These are phyloP conservation scores for Zoysia matrella DNA, from an alignment of 202 grass and related monocot genomes.

Conservation along the genomic window DNA sequence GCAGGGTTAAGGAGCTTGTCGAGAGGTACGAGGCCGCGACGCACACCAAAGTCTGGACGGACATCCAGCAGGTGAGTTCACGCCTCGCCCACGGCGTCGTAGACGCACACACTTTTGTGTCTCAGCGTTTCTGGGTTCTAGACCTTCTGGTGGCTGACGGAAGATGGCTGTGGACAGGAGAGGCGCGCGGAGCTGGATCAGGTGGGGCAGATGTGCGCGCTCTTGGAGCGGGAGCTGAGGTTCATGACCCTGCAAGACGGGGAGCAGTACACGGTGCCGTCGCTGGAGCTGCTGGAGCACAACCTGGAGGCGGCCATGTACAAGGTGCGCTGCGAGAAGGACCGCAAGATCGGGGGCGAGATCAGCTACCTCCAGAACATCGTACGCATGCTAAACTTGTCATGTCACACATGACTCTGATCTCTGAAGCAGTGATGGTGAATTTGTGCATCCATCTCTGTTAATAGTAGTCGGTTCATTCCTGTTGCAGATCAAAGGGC, in stretches of 20 bases:
- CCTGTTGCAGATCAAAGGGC: conserved; percentile 63
- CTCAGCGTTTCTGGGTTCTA: too few species aligned
- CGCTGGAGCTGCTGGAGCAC: conserved; percentile 72
- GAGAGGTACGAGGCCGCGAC: conserved; percentile 84
- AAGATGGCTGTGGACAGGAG: conserved; percentile 47
- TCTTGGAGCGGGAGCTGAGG: conserved; percentile 84
- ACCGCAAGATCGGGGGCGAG: conserved; percentile 82
- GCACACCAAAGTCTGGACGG: conserved; percentile 76
- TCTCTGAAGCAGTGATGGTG: too few species aligned
- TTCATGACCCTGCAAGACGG: conserved; percentile 78
- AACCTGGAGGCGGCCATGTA: conserved; percentile 74
- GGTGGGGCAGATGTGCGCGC: conserved; percentile 73
- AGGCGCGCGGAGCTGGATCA: conserved; percentile 78
- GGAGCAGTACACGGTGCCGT: conserved; percentile 73
- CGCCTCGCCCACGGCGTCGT: too few species aligned
- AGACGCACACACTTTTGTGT: too few species aligned
- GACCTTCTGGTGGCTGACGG: background rate
- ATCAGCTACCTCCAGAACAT: conserved; percentile 76
- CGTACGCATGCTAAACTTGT: conserved; percentile 33
- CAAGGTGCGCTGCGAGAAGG: conserved; percentile 81
- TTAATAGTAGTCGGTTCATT: background rate
- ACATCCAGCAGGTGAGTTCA: conserved; percentile 62
- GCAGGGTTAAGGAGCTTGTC: conserved; percentile 73
- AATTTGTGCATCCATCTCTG: too few species aligned
- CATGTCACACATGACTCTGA: too few species aligned